phyloP scores from a whole-genome alignment of 2,329 filamentous ascomycete genomes.

The Hirsutella thompsonii region DNA sequence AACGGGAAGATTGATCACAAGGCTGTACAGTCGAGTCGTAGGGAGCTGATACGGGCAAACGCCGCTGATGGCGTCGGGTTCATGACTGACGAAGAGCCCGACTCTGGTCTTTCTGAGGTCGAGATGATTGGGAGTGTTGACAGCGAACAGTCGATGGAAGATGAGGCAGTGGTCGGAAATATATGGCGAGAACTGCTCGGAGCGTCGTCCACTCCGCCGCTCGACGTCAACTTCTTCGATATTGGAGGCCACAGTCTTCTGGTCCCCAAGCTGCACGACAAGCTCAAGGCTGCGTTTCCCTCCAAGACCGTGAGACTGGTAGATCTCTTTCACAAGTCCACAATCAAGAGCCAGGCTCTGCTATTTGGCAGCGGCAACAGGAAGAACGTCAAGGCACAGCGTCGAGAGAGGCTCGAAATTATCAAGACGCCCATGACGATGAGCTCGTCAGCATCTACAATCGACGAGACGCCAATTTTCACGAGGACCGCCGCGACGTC shows the following conservation, averaged over 20 bases:
- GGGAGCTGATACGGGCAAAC: background rate
- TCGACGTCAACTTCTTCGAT: slow-evolving; percentile 6
- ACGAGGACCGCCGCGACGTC: slow-evolving; percentile 5
- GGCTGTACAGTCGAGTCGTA: background rate
- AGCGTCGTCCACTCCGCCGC: background rate
- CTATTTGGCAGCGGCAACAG: slow-evolving; percentile 1
- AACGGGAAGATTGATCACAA: slow-evolving; percentile 7
- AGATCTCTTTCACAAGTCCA: slow-evolving; percentile 5
- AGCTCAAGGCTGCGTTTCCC: slow-evolving; percentile 4
- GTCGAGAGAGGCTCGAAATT: background rate
- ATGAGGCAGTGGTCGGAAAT: background rate
- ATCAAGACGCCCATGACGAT: slow-evolving; percentile 1
- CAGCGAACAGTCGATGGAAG: background rate
- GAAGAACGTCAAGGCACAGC: background rate
- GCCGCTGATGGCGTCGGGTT: background rate
- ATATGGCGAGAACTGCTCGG: slow-evolving; percentile 3
- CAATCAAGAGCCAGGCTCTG: slow-evolving; percentile 3
- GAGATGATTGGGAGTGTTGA: background rate
- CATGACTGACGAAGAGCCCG: background rate
- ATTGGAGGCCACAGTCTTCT: slow-evolving; percentile 8
- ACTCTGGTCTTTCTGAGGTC: background rate
- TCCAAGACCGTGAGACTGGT: slow-evolving; percentile 2
- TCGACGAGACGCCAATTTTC: background rate
- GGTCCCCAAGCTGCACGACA: slow-evolving; percentile 5
- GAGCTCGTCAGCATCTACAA: background rate